These are phyloP conservation scores for Rhamnella rubrinervis DNA, from an alignment of 331 rosid genomes.

Conservation along the genomic window DNA sequence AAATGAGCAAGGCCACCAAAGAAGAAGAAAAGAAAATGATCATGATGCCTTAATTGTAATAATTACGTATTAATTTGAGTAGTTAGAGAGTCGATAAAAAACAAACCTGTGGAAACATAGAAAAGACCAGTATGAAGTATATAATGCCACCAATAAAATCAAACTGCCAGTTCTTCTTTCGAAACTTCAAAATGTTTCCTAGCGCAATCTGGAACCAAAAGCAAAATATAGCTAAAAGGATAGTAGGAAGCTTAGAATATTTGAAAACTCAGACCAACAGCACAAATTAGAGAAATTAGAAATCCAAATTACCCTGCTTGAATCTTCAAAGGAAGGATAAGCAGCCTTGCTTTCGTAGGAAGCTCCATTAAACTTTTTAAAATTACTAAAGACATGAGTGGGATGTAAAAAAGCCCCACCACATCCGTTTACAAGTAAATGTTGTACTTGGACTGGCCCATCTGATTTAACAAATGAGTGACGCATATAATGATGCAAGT, in stretches of 20 bases:
- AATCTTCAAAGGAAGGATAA: slow-evolving; percentile 91
- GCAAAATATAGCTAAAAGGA: slow-evolving; percentile 17
- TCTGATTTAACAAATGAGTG: slow-evolving; percentile 81
- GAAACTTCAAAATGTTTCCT: slow-evolving; percentile 88
- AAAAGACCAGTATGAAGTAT: slow-evolving; percentile 78
- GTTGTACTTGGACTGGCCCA: slow-evolving; percentile 68
- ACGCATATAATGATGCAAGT: slow-evolving; percentile 98
- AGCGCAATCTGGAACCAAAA: slow-evolving; percentile 71
- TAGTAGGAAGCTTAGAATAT: neutral
- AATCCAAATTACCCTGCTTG: slow-evolving; percentile 64
- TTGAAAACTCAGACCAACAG: neutral
- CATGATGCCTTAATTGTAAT: too few species aligned
- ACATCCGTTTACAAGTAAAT: slow-evolving; percentile 92
- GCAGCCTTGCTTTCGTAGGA: slow-evolving; percentile 87
- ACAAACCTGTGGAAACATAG: slow-evolving; percentile 96
- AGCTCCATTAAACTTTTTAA: slow-evolving; percentile 54
- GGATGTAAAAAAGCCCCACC: slow-evolving; percentile 99
- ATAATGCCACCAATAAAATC: slow-evolving; percentile 99
- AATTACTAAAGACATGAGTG: slow-evolving; percentile 88
- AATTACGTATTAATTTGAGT: neutral
- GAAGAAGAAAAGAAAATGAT: too few species aligned
- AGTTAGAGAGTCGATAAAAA: neutral
- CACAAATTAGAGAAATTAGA: neutral
- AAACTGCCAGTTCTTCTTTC: slow-evolving; percentile 99
- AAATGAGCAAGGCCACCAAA: neutral